A percentile compares a stretch with the other conserved stretches of the same genome.
Conservation (phyloP, 257 asterid species). For the Solanum chmielewskii region DNA sequence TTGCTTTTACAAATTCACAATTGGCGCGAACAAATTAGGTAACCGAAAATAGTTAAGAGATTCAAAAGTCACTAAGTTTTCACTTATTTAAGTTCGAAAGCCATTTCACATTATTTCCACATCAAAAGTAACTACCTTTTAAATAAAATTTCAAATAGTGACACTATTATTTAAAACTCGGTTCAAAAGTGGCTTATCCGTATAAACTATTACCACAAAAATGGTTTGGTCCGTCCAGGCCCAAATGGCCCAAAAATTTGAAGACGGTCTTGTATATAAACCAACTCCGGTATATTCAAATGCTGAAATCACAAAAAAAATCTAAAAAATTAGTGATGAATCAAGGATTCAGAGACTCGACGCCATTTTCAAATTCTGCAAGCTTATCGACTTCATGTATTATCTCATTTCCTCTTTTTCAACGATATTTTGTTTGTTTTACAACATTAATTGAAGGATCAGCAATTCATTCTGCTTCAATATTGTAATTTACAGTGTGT, state of each 20-base stretch:
- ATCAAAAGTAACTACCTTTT: neutral
- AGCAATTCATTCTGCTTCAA: neutral
- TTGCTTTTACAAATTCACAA: neutral
- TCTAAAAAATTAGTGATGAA: slow-evolving; percentile 12
- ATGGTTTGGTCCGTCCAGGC: neutral
- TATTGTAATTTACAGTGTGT: neutral
- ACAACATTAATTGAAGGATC: neutral
- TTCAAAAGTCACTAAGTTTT: neutral
- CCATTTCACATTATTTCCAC: neutral
- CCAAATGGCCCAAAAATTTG: neutral
- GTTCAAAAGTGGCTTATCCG: neutral
- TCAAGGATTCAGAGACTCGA: slow-evolving; percentile 25
- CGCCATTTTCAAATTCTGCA: slow-evolving; percentile 18
- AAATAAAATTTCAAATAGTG: neutral
- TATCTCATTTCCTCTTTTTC: neutral
- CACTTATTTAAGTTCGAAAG: neutral
- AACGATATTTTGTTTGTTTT: neutral
- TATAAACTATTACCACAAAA: neutral
- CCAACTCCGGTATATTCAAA: neutral
- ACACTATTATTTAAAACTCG: neutral
- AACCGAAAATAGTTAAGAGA: neutral
- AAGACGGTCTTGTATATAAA: neutral
- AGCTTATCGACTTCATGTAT: slow-evolving; percentile 25
- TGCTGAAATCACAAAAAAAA: neutral
- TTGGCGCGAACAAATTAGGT: neutral